Evolutionary conservation across 192 early-diverging fungal genomes (phyloP).

Genomic region (Thamnidium elegans): DNA sequence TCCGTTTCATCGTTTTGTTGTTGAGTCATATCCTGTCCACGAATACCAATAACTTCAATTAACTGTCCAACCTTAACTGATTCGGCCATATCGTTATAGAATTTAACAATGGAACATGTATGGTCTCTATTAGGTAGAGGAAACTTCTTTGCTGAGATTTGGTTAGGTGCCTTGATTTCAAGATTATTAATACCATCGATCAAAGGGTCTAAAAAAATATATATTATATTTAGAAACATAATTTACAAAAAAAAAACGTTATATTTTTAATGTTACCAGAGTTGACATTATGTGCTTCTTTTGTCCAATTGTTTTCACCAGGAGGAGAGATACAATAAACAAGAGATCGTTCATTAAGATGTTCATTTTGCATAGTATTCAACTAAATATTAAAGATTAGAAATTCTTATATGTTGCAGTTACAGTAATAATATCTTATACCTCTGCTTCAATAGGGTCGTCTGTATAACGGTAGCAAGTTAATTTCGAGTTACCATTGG

Average conservation of each 20-base stretch:
- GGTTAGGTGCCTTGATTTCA: conserved; percentile 15
- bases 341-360: conserved; percentile 53
- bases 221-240: not conserved
- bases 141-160: conserved; percentile 42
- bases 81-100: conserved; percentile 29
- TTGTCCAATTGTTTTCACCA: conserved; percentile 64
- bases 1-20: not conserved
- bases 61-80: conserved; percentile 54
- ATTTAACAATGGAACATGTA: conserved; percentile 60
- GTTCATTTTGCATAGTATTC: conserved; percentile 19
- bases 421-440: conserved; percentile 6
- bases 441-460: conserved; percentile 32
- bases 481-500: conserved; percentile 8
- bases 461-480: conserved; percentile 47
- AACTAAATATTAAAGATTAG: not conserved
- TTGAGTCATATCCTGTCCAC: conserved; percentile 23
- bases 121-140: conserved; percentile 59
- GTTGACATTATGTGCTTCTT: conserved; percentile 23
- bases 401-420: too few relatives aligned
- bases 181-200: conserved; percentile 13
- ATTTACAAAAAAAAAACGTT: conserved; percentile 3
- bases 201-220: not conserved
- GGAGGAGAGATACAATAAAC: conserved; percentile 73
- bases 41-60: conserved; percentile 67
- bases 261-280: not conserved